Base-by-base conservation (phyloP, 768 basidiomycete genomes). In the Cytidiella melzeri region DNA sequence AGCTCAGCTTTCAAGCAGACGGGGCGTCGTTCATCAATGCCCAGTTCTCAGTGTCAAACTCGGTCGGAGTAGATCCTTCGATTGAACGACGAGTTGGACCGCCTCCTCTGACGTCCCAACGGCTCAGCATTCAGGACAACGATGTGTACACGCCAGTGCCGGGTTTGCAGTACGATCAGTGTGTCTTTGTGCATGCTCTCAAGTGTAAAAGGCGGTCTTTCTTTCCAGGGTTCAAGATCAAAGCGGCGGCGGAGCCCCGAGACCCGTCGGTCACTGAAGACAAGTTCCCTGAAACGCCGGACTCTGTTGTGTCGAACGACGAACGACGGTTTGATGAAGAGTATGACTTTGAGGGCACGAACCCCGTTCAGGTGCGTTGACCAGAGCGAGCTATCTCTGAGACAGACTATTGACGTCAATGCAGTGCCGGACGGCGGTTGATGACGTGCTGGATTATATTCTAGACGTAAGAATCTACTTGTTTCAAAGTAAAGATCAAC, bases 381-480 rank as follows among this genome's bases (percentile, higher is more conserved):
- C n/a, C n/a, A n/a, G n/a, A n/a, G n/a, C n/a, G n/a, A n/a, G n/a
- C n/a, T n/a, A n/a, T n/a, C n/a, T n/a, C n/a, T n/a, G n/a, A n/a
- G n/a, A n/a, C n/a, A n/a, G n/a, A n/a, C n/a, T n/a, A n/a, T n/a
- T n/a, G n/a, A n/a, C n/a, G n/a, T n/a, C n/a, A n/a, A n/a, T n/a
- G 48, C n/a, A 45, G 2, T 34, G 24, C 12, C 15, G 15, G 7
- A 52, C 53, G n/a, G 52, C 56, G 1, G 52, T 57, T 6, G 41
- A 54, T 23, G 36, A 28, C 6, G 43, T 50, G 0, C 41, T 57
- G 10, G 56, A 57, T 38, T 54, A 57, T 28, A 57, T 57, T n/a
- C 36, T 57, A 1, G 20, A 46, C 40, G 56, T 57, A n/a, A n/a
- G n/a, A n/a, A n/a, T n/a, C n/a, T n/a, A n/a, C n/a, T n/a, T n/a